A percentile compares a stretch with the other conserved stretches of the same genome.
phyloP scores from a whole-genome alignment of 169 alveolate genomes.

The Plasmodium fragile region DNA sequence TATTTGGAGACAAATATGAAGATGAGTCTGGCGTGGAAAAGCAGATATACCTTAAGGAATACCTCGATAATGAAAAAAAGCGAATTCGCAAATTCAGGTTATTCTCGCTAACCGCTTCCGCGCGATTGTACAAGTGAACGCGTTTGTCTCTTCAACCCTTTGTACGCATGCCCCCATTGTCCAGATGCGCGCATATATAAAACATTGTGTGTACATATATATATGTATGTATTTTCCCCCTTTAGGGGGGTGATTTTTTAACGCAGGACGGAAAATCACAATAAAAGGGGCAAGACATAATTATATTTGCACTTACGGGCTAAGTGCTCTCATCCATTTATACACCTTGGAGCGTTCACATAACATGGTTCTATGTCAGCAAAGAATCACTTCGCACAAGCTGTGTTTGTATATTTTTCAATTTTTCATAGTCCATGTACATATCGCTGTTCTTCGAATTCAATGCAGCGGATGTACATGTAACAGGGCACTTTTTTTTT shows the following conservation, averaged over 20 bases:
- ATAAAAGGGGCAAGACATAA: constrained; percentile 35
- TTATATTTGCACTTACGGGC: not conserved
- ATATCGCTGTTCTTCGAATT: not conserved
- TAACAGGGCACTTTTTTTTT: not conserved
- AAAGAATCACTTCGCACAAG: not conserved
- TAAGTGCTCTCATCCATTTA: not conserved
- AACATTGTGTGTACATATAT: not conserved
- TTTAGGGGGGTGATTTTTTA: not conserved
- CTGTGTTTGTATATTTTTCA: not conserved
- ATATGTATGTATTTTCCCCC: not conserved
- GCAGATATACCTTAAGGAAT: constrained; percentile 47
- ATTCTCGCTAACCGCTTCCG: not conserved
- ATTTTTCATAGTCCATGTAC: not conserved
- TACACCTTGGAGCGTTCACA: not conserved
- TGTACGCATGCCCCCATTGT: not conserved
- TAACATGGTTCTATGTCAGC: not conserved
- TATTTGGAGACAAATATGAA: constrained; percentile 72
- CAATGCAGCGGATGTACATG: not conserved
- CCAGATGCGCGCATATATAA: not conserved
- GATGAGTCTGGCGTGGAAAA: constrained; percentile 71
- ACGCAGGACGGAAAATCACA: constrained; percentile 33
- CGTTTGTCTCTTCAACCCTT: not conserved
- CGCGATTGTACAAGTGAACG: not conserved
- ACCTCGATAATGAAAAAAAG: constrained; percentile 60
- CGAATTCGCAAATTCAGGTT: constrained; percentile 59